Conservation (phyloP, 1,284 basidiomycete species). For the Ceratobasidium sp. region DNA sequence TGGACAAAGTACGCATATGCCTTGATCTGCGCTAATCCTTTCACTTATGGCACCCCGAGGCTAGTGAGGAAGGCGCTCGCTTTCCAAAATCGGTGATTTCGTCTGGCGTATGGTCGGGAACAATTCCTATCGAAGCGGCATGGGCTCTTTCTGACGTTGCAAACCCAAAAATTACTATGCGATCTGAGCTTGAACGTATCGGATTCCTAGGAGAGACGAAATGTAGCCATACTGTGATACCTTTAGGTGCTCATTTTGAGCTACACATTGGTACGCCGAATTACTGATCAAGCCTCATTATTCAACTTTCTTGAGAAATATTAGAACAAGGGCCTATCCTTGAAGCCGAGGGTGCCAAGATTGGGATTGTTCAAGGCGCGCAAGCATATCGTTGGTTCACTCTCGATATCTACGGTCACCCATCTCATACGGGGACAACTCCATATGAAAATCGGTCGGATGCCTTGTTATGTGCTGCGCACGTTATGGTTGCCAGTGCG, state of each 20-base stretch:
- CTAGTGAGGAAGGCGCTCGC: conserved; percentile 49
- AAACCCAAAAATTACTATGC: background rate
- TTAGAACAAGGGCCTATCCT: too few relatives aligned
- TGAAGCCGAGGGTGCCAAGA: too few relatives aligned
- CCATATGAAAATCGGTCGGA: conserved; percentile 48
- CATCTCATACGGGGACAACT: conserved; percentile 49
- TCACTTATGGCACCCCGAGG: background rate
- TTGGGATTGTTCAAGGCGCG: conserved; percentile 48
- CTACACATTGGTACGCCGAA: too few relatives aligned
- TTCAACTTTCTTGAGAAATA: too few relatives aligned
- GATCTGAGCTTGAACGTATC: conserved; percentile 48
- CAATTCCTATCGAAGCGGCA: conserved; percentile 45
- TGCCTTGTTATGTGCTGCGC: conserved; percentile 49
- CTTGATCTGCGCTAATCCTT: background rate
- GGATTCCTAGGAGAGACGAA: conserved; percentile 47
- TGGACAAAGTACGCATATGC: conserved; percentile 46
- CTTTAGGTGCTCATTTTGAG: conserved; percentile 49
- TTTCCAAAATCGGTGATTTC: conserved; percentile 48
- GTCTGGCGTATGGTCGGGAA: conserved; percentile 48
- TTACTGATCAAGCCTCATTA: too few relatives aligned
- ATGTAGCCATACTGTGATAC: conserved; percentile 45
- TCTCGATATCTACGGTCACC: conserved; percentile 48
- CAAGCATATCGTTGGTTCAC: conserved; percentile 50
- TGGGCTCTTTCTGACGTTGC: conserved; percentile 22
- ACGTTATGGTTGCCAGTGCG: conserved; percentile 48